Evolutionary conservation across 257 asterid genomes (phyloP).

Genomic region (Verbena officinalis): DNA sequence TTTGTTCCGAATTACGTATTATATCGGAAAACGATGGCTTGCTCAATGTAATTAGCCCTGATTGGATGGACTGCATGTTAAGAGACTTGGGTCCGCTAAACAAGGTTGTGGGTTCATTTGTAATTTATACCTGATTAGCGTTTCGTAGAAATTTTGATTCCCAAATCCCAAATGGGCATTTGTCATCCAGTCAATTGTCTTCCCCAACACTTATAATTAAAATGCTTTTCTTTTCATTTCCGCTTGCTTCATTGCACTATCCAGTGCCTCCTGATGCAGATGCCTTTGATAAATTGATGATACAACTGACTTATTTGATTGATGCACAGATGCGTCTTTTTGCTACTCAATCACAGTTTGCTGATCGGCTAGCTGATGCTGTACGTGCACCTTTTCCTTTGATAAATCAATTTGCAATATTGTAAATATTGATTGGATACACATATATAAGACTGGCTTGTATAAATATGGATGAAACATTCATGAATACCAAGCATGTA

Average conservation of each 20-base stretch:
- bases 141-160: neutral
- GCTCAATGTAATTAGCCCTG: neutral
- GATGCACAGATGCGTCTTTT: conserved; percentile 87
- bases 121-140: neutral
- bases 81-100: neutral
- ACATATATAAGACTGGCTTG: conserved; percentile 17
- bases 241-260: conserved; percentile 1
- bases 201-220: conserved; percentile 16
- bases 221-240: conserved; percentile 10
- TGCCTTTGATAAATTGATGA: conserved; percentile 14
- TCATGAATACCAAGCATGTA: conserved; percentile 17
- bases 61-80: neutral
- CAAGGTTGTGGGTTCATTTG: no score
- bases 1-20: neutral
- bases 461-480: neutral
- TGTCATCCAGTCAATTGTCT: neutral
- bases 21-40: neutral
- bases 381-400: conserved; percentile 51
- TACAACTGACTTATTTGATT: conserved; percentile 29
- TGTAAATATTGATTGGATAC: conserved; percentile 12
- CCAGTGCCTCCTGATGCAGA: conserved; percentile 7
- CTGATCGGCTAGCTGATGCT: conserved; percentile 91
- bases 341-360: conserved; percentile 76
- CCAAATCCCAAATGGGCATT: neutral
- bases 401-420: neutral